phyloP scores from a whole-genome alignment of 1,284 basidiomycete genomes.

The Trametes versicolor region DNA sequence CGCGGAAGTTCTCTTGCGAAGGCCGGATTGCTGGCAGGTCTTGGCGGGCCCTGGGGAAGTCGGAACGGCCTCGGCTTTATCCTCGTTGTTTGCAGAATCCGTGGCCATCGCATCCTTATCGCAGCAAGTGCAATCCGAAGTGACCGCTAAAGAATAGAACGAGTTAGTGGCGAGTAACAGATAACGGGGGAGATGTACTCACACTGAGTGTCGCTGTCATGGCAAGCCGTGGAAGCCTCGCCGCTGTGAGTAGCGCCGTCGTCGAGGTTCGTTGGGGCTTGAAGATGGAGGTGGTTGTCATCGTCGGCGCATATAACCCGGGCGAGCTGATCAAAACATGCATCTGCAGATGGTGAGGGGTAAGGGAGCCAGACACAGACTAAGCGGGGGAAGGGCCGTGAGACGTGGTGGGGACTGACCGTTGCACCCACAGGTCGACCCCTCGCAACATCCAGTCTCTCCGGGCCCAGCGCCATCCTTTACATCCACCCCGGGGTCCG shows the following conservation, averaged over 20 bases:
- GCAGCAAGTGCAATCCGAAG: slow-evolving; percentile 28
- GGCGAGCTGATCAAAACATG: slow-evolving; percentile 42
- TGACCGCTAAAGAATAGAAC: background rate
- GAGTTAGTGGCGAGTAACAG: background rate
- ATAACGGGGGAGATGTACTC: background rate
- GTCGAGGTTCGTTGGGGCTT: background rate
- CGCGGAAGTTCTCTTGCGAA: slow-evolving; percentile 36
- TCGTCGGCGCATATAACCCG: slow-evolving; percentile 45
- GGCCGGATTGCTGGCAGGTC: slow-evolving; percentile 28
- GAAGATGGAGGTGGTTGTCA: slow-evolving; percentile 41
- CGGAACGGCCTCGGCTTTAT: background rate
- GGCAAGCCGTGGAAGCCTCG: background rate
- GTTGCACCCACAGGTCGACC: slow-evolving; percentile 31
- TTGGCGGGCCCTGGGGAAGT: background rate
- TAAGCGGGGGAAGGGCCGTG: background rate
- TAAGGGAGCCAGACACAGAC: background rate
- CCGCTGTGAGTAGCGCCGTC: background rate
- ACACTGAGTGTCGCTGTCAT: slow-evolving; percentile 11
- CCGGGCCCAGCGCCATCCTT: background rate
- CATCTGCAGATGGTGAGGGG: slow-evolving; percentile 27
- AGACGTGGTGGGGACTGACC: slow-evolving; percentile 19
- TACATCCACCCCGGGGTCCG: background rate
- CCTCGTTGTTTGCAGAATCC: background rate
- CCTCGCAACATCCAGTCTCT: slow-evolving; percentile 27
- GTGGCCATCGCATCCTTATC: slow-evolving; percentile 7